phyloP scores from a whole-genome alignment of 306 rosid genomes.

The Heteromeles arbutifolia region DNA sequence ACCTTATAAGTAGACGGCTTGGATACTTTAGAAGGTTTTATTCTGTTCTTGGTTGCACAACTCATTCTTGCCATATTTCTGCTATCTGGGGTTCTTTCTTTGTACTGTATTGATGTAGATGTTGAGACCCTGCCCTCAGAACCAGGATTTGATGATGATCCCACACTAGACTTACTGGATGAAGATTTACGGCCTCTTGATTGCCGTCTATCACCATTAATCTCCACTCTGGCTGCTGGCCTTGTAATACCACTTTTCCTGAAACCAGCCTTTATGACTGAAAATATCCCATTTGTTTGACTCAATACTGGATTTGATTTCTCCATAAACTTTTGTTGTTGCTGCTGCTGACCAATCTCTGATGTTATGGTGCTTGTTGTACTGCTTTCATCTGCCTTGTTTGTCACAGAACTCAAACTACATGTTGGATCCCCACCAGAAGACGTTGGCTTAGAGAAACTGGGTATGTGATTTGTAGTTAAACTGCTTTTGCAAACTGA shows the following conservation, averaged over 20 bases:
- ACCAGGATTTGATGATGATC: slow-evolving; percentile 56
- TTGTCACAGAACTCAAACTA: slow-evolving; percentile 25
- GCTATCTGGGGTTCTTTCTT: slow-evolving; percentile 24
- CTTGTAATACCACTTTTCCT: slow-evolving; percentile 40
- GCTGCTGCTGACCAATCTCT: slow-evolving; percentile 34
- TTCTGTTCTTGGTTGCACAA: slow-evolving; percentile 28
- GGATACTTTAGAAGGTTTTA: slow-evolving; percentile 16
- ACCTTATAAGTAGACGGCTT: slow-evolving; percentile 21
- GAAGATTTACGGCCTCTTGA: slow-evolving; percentile 53
- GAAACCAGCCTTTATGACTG: slow-evolving; percentile 33
- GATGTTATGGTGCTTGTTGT: slow-evolving; percentile 40
- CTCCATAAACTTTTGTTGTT: slow-evolving; percentile 25
- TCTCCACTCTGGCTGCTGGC: slow-evolving; percentile 39
- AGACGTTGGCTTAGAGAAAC: slow-evolving; percentile 15
- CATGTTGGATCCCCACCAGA: slow-evolving; percentile 20
- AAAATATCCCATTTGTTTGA: slow-evolving; percentile 30
- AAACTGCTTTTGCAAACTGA: slow-evolving; percentile 21
- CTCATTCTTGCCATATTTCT: slow-evolving; percentile 29
- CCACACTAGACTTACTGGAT: slow-evolving; percentile 64
- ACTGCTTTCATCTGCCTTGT: slow-evolving; percentile 30
- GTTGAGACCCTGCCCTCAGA: slow-evolving; percentile 28
- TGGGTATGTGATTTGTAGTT: slow-evolving; percentile 17
- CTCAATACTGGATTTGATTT: slow-evolving; percentile 31
- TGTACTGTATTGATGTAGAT: slow-evolving; percentile 22
- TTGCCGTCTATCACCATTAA: slow-evolving; percentile 24